Evolutionary conservation across 2,329 filamentous ascomycete genomes (phyloP).

Genomic region (Microsporum audouinii): DNA sequence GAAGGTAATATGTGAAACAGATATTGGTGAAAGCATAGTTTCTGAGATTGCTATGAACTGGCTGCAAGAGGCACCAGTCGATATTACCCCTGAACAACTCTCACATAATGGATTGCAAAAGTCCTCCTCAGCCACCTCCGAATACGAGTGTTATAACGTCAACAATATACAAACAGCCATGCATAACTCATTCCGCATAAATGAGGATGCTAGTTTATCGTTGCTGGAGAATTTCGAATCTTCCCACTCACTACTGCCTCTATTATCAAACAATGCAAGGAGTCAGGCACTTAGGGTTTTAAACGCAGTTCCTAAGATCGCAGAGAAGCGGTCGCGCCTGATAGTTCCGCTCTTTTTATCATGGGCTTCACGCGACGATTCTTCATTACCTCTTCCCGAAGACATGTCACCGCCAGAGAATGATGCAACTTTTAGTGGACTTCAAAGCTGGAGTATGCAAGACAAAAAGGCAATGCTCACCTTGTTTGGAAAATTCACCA

Average conservation of each 20-base stretch:
- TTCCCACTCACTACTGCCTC: slow-evolving; percentile 38
- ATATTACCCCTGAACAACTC: not conserved
- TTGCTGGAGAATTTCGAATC: slow-evolving; percentile 55
- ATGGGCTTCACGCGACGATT: slow-evolving; percentile 55
- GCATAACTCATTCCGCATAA: slow-evolving; percentile 41
- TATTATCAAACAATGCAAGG: slow-evolving; percentile 44
- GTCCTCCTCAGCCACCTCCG: slow-evolving; percentile 19
- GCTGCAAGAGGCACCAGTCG: slow-evolving; percentile 39
- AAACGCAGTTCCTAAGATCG: slow-evolving; percentile 58
- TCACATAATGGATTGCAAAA: not conserved
- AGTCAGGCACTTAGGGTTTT: slow-evolving; percentile 72
- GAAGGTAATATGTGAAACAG: slow-evolving; percentile 59
- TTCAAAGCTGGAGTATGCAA: slow-evolving; percentile 34
- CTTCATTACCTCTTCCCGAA: slow-evolving; percentile 21
- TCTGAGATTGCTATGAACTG: slow-evolving; percentile 65
- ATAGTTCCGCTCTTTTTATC: slow-evolving; percentile 76
- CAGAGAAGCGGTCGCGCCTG: slow-evolving; percentile 73
- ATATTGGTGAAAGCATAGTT: slow-evolving; percentile 60
- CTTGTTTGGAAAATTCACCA: slow-evolving; percentile 73
- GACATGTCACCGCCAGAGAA: slow-evolving; percentile 22
- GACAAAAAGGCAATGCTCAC: slow-evolving; percentile 76
- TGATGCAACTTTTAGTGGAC: slow-evolving; percentile 15
- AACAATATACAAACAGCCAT: slow-evolving; percentile 46
- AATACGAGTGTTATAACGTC: slow-evolving; percentile 79
- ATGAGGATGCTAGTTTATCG: slow-evolving; percentile 44